Evolutionary conservation across 495 filamentous ascomycete species (phyloP), one percentile per base, ranked within the genome.

Genomic region (Astrocystis sublimbata): DNA sequence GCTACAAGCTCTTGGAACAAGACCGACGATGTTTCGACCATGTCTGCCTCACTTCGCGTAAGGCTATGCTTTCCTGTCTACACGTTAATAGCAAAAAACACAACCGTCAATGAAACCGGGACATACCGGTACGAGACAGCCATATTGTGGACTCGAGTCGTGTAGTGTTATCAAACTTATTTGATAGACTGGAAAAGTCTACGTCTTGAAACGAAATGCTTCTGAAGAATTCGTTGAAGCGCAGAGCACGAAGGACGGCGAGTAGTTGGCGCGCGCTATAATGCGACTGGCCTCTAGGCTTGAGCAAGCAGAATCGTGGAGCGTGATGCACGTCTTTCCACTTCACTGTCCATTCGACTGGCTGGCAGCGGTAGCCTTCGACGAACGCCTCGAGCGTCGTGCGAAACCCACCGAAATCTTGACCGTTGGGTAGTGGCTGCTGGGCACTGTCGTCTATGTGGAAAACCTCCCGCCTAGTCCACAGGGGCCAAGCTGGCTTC

Each of bases 221-320:
- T 53, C 81, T 82, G 73, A 97, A 97, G 13, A 85, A 89, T 71
- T 96, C 92, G 67, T 97, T 97, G 76, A 96, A 98, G 36, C 94
- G 85, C 50, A 98, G 76, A 6, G 94, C 85, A 19, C 93, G 85
- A 80, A 97, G 83, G 24, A 97, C 84, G 2, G 94, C 92, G 40
- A 98, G 78, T 24, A 97, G 72, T 72, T 97, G 94, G 50, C 88
- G 70, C 6, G 84, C 72, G 4, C 80, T 85, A 68, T 98, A 98
- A 36, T 81, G 79, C 4, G 77, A 74, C 6, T 79, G 71, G 13
- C 83, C 83, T 31, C 84, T 82, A 6, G 90, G 86, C 13, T 86
- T 84, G 30, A 91, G 81, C n/a, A 98, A 82, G 40, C 85, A 83
- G 70, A 98, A 97, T 60, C 88, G 87, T 6, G 93, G 94, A 2